phyloP scores from a whole-genome alignment of 495 filamentous ascomycete genomes.

The Darksidea phi region DNA sequence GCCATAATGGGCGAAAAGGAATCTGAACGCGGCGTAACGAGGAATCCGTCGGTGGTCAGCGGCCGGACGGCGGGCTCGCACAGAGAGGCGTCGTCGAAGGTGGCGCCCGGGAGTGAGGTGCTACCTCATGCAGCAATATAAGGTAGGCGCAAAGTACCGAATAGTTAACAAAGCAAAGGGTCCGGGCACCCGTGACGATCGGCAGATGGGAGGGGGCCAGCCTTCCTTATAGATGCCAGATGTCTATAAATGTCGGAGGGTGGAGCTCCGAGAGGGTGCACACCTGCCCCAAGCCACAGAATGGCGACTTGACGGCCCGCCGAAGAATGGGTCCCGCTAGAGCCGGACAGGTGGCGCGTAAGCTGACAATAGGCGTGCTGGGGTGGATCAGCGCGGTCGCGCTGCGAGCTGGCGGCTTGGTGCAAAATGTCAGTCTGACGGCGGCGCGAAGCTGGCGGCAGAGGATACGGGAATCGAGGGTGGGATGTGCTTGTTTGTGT shows the following conservation, averaged over 20 bases:
- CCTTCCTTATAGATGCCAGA: conserved; percentile 2
- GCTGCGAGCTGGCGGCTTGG: not conserved
- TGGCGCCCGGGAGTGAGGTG: not conserved
- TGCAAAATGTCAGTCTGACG: not conserved
- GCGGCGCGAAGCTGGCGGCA: not conserved
- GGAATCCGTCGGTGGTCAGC: not conserved
- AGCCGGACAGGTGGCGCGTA: not conserved
- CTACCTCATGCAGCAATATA: conserved; percentile 2
- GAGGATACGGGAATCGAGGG: not conserved
- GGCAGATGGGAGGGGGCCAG: not conserved
- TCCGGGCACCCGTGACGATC: not conserved
- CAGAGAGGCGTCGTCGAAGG: not conserved
- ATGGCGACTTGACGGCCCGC: not conserved
- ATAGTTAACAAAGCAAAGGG: not conserved
- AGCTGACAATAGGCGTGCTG: not conserved
- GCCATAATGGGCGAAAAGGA: conserved; percentile 6
- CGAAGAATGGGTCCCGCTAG: not conserved
- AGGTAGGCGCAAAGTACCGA: not conserved
- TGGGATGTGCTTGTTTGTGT: not conserved
- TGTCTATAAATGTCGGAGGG: not conserved
- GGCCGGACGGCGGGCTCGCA: not conserved
- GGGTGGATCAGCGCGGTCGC: no score
- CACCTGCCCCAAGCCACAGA: not conserved
- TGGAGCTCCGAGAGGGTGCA: not conserved
- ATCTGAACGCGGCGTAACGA: not conserved